Evolutionary conservation across 805 yeast genomes (phyloP), one percentile per base, ranked within the genome.

Genomic region (Spathaspora sp.): DNA sequence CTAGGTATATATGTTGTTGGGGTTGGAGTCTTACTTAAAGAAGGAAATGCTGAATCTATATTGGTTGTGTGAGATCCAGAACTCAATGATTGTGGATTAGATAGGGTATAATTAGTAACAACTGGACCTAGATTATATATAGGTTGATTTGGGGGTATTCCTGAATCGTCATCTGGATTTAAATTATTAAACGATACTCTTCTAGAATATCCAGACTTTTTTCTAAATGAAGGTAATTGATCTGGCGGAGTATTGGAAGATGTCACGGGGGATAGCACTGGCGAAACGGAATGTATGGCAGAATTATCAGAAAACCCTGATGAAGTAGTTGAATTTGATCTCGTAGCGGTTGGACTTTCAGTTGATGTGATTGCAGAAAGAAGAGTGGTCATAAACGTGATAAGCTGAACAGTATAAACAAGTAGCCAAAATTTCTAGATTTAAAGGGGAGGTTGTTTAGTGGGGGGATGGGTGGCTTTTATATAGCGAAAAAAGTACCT

Each of bases 101-200:
- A 23, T 32, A 14, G 16, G 39, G 39, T 45, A 17, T 29, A 45
- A 20, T 26, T 44, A 11, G 38, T 3, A 14, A 23, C 17, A 17
- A 38, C 26, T 23, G 26, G 8, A 19, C 14, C 16, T 16, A 52
- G 44, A 14, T 44, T 45, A 38, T 49, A 49, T 16, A 49, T 49
- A 4, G 51, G 40, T 35, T 49, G 42, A 28, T 44, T 48, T 16
- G 29, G 18, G n/a, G 49, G 29, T 12, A 44, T 16, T 8, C 28
- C 16, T 3, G 45, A 35, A 12, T 49, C 48, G 35, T 50, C 48
- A 42, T 50, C 68, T 5, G 73, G 73, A 40, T 66, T 61, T 43
- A 76, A 57, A 54, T 75, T 74, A 56, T 73, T 74, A 63, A 77
- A 77, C 12, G 79, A 75, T 2, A 77, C 81, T 46, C 79, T 60